Conservation (phyloP, 2,329 filamentous ascomycete species). For the Aureobasidium sp. region DNA sequence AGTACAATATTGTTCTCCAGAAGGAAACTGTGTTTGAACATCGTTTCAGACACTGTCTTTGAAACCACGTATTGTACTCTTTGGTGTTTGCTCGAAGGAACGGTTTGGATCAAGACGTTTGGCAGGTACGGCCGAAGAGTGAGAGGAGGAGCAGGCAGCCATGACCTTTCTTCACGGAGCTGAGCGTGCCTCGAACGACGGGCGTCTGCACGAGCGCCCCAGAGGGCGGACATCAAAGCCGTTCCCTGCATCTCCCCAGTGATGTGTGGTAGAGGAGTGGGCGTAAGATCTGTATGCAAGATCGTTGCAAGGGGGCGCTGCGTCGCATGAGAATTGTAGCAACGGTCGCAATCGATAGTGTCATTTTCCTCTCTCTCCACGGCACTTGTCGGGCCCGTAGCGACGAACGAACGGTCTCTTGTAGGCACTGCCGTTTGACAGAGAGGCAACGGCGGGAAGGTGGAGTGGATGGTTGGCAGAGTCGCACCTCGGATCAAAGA, state of each 20-base stretch:
- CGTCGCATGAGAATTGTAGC: neutral
- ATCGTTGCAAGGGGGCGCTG: neutral
- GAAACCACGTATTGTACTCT: neutral
- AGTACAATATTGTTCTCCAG: neutral
- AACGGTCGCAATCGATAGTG: slow-evolving; percentile 11
- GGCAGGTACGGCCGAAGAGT: neutral
- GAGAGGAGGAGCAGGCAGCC: neutral
- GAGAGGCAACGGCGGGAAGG: slow-evolving; percentile 5
- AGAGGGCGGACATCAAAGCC: neutral
- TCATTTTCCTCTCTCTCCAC: slow-evolving; percentile 5
- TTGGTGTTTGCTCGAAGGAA: neutral
- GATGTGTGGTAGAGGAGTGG: neutral
- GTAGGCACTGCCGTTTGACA: slow-evolving; percentile 4
- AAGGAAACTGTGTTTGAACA: neutral
- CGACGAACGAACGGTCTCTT: slow-evolving; percentile 10
- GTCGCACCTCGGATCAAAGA: neutral
- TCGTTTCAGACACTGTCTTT: neutral
- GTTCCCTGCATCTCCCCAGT: neutral
- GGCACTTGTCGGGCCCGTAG: slow-evolving; percentile 7
- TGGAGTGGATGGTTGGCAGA: neutral
- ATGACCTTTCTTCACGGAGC: neutral
- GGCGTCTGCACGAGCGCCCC: neutral
- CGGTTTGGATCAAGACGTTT: neutral
- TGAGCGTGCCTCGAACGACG: neutral
- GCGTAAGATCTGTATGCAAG: neutral